Conservation (phyloP, 2,329 filamentous ascomycete species). For the Cladosporium phlei region DNA sequence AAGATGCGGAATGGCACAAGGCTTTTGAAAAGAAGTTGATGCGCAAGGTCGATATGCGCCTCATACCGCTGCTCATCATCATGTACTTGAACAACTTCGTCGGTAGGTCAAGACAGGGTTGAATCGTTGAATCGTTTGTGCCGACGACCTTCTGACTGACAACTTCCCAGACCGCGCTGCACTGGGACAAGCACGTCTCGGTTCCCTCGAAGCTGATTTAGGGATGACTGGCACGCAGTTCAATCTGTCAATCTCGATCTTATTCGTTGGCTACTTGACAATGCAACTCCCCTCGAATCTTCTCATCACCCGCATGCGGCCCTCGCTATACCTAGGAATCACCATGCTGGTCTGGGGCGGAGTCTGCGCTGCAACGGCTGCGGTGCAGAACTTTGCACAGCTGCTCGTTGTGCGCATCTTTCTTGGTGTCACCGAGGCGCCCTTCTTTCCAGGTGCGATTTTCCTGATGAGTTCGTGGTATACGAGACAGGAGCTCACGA, state of each 20-base stretch:
- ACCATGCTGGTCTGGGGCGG: constrained; percentile 43
- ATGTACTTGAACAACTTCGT: constrained; percentile 50
- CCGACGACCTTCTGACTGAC: constrained; percentile 36
- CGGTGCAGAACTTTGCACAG: constrained; percentile 38
- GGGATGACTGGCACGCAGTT: constrained; percentile 54
- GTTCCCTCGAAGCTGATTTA: constrained; percentile 50
- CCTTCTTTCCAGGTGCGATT: constrained; percentile 48
- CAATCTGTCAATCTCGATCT: constrained; percentile 51
- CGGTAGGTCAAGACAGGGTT: too few species aligned
- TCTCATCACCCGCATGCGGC: constrained; percentile 50
- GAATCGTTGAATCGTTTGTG: too few species aligned
- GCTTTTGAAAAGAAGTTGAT: constrained; percentile 52
- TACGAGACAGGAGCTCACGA: constrained; percentile 41
- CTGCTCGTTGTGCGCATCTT: constrained; percentile 48
- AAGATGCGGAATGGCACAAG: constrained; percentile 10
- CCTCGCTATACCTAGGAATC: constrained; percentile 50
- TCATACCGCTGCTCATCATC: constrained; percentile 64
- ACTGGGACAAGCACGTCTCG: constrained; percentile 52
- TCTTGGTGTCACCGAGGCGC: constrained; percentile 47
- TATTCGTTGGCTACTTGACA: constrained; percentile 57
- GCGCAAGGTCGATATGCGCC: constrained; percentile 63
- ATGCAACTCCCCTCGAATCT: constrained; percentile 61
- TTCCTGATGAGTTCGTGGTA: constrained; percentile 49
- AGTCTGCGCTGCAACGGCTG: constrained; percentile 45
- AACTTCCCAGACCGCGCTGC: constrained; percentile 61